Conservation (phyloP, 2,329 filamentous ascomycete species). For the Capronia epimyces region DNA sequence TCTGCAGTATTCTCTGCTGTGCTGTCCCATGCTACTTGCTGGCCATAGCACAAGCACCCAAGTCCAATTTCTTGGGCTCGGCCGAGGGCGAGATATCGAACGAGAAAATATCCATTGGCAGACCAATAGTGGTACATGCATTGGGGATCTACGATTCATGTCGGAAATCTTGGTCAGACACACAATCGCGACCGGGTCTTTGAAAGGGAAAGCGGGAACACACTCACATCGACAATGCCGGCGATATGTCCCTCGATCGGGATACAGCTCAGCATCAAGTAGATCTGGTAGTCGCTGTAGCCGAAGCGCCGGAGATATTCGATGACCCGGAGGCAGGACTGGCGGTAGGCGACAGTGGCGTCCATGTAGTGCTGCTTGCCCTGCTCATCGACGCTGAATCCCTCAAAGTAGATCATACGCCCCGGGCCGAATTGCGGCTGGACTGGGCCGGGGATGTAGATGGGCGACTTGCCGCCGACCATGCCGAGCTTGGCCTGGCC, state of each 20-base stretch:
- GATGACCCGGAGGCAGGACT: slow-evolving; percentile 70
- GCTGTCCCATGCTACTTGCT: slow-evolving; percentile 5
- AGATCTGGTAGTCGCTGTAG: slow-evolving; percentile 70
- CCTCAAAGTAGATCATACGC: slow-evolving; percentile 69
- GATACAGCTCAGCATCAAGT: slow-evolving; percentile 77
- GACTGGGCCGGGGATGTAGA: slow-evolving; percentile 81
- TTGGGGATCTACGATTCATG: slow-evolving; percentile 61
- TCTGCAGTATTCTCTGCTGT: background rate
- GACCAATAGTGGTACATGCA: slow-evolving; percentile 78
- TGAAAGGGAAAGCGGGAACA: background rate
- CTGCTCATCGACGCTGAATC: slow-evolving; percentile 80
- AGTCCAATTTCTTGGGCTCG: slow-evolving; percentile 56
- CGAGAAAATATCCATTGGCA: slow-evolving; percentile 92
- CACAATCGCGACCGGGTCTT: slow-evolving; percentile 2
- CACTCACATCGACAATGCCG: slow-evolving; percentile 67
- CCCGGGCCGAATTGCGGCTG: slow-evolving; percentile 83
- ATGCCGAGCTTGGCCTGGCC: slow-evolving; percentile 69
- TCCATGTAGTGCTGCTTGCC: slow-evolving; percentile 89
- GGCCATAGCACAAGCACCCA: slow-evolving; percentile 60
- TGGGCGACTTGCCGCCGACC: slow-evolving; percentile 59
- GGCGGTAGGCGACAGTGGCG: slow-evolving; percentile 77
- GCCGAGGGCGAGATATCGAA: slow-evolving; percentile 73
- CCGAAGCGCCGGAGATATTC: slow-evolving; percentile 73
- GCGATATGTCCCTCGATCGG: slow-evolving; percentile 84
- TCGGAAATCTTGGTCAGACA: background rate